phyloP scores from a whole-genome alignment of 2,329 filamentous ascomycete genomes.

The Sclerotinia trifoliorum region DNA sequence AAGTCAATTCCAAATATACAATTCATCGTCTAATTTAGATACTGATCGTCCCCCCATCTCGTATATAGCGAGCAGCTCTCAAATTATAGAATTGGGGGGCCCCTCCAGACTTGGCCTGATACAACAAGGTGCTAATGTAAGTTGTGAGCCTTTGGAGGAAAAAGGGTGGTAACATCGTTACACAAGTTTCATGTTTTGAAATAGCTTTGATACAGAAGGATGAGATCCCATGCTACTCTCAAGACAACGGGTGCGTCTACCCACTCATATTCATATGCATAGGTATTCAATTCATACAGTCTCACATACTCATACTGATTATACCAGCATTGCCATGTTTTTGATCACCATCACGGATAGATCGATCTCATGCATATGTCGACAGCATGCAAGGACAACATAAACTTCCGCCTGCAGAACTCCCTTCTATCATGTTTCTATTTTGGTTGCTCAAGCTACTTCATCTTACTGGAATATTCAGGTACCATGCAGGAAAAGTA shows the following conservation, averaged over 20 bases:
- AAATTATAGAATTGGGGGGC: not conserved
- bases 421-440: constrained; percentile 19
- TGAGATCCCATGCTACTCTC: constrained; percentile 8
- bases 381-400: constrained; percentile 18
- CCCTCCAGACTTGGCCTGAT: not conserved
- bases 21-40: not conserved
- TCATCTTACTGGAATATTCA: constrained; percentile 19
- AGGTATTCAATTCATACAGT: too few species aligned
- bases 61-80: not conserved
- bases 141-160: not conserved
- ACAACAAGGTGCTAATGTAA: not conserved
- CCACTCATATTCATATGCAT: not conserved
- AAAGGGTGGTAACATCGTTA: not conserved
- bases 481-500: constrained; percentile 20
- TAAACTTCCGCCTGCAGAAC: constrained; percentile 15
- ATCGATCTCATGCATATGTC: constrained; percentile 22
- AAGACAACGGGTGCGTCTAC: not conserved
- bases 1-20: not conserved
- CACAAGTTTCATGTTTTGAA: constrained; percentile 15
- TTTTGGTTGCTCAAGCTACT: constrained; percentile 18
- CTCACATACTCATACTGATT: not conserved
- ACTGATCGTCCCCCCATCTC: not conserved
- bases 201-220: not conserved
- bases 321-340: constrained; percentile 6
- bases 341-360: constrained; percentile 15